phyloP scores from a whole-genome alignment of 495 filamentous ascomycete species.

The Annulohypoxylon nitens region DNA sequence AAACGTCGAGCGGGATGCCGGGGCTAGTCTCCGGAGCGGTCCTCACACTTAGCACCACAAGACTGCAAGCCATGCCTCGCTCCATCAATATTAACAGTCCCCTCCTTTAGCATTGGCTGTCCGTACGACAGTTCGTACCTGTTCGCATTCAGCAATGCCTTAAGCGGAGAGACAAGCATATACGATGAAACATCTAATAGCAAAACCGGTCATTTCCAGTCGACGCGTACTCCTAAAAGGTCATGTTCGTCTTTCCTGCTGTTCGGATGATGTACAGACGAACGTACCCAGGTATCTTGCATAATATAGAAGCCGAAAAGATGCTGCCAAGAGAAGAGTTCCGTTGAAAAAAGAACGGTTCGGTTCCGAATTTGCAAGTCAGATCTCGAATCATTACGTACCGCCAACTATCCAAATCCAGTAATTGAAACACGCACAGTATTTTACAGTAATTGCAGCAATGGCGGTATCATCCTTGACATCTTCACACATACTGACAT shows the following conservation, averaged over 20 bases:
- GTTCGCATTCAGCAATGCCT: slow-evolving; percentile 16
- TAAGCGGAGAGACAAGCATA: slow-evolving; percentile 1
- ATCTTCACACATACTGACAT: background rate
- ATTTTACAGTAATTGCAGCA: slow-evolving; percentile 10
- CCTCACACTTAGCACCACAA: background rate
- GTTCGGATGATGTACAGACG: background rate
- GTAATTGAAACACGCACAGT: slow-evolving; percentile 33
- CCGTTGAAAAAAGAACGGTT: slow-evolving; percentile 12
- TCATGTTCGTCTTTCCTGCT: background rate
- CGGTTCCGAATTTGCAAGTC: slow-evolving; percentile 35
- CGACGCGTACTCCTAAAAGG: background rate
- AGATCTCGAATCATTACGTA: slow-evolving; percentile 24
- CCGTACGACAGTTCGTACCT: slow-evolving; percentile 14
- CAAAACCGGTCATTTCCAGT: background rate
- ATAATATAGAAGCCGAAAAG: slow-evolving; percentile 10
- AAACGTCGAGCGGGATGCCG: slow-evolving; percentile 25
- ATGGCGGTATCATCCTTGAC: background rate
- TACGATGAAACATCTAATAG: background rate
- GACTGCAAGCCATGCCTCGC: slow-evolving; percentile 3
- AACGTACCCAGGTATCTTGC: slow-evolving; percentile 10
- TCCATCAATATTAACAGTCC: background rate
- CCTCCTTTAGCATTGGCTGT: background rate
- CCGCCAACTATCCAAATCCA: slow-evolving; percentile 30
- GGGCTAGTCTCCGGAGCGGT: slow-evolving; percentile 24
- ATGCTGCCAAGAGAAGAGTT: slow-evolving; percentile 11